Evolutionary conservation across 2,329 filamentous ascomycete species (phyloP), one percentile per base, ranked within the genome.

Genomic region (Saccharata proteae): DNA sequence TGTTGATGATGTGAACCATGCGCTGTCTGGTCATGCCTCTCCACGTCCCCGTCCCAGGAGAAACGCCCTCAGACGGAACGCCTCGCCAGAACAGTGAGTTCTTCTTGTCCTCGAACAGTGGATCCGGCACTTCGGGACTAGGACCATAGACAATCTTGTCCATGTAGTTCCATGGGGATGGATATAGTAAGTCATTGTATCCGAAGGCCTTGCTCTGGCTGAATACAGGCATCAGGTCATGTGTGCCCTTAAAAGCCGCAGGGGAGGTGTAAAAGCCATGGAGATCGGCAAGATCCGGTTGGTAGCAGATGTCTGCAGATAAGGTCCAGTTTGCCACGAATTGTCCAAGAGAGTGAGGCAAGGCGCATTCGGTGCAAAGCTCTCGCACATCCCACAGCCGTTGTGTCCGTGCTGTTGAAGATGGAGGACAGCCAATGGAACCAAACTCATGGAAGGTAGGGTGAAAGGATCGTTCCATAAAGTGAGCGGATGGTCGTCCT

Each of bases 171-270:
- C 69, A 74, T 0, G 68, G 53, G 43, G 66, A 61, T 0, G 83
- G 82, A 31, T 85, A 78, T 14, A 86, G 55, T 19, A 92, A 81
- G 48, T 92, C 83, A 40, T 69, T 73, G 55, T 81, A 88, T 4
- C 75, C 74, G 26, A 70, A 64, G 2, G 77, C 72, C 43, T 83
- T 84, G 29, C 74, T 77, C 36, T 80, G 68, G 39, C 80, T 80
- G 55, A 90, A 90, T 8, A 90, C 61, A 0, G 83, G 83, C 2
- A 80, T 55, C 4, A 90, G 62, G 13, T 76, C 64, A 38, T 72
- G 67, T 1, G 77, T 68, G 0, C 75, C 69, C 29, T 71, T 69
- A 39, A 73, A 63, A 1, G 69, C 63, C 6, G 77, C 69, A 0
- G 77, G 70, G 0, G 70, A 73, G 23, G 80, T 63, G 48, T 81